A percentile compares a stretch with the other conserved stretches of the same genome.
phyloP scores from a whole-genome alignment of 2,329 filamentous ascomycete genomes.

The Exophiala alcalophila region DNA sequence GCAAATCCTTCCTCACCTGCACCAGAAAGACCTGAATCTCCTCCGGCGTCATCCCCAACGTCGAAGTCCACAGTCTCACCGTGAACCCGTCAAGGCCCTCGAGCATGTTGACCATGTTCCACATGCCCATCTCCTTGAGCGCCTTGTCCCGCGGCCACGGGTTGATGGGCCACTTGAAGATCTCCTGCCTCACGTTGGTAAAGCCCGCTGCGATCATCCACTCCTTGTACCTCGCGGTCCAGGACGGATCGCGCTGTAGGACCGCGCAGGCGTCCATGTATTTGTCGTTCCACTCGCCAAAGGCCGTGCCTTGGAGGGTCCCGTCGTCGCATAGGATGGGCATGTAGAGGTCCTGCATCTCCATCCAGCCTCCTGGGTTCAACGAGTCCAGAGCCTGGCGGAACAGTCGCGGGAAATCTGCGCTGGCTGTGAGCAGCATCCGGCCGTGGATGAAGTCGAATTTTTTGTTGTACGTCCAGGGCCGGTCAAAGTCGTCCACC shows the following conservation, averaged over 20 bases:
- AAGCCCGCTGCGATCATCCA: slow-evolving; percentile 31
- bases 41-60: slow-evolving; percentile 29
- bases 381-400: slow-evolving; percentile 21
- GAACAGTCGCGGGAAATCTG: slow-evolving; percentile 38
- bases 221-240: slow-evolving; percentile 29
- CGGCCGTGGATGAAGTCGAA: slow-evolving; percentile 34
- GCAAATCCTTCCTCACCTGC: slow-evolving; percentile 25
- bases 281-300: slow-evolving; percentile 30
- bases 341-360: slow-evolving; percentile 37
- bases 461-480: slow-evolving; percentile 29
- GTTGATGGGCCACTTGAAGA: slow-evolving; percentile 30
- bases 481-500: slow-evolving; percentile 31
- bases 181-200: slow-evolving; percentile 26
- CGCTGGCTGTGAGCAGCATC: slow-evolving; percentile 32
- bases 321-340: slow-evolving; percentile 1
- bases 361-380: slow-evolving; percentile 38
- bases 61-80: slow-evolving; percentile 28
- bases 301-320: slow-evolving; percentile 12
- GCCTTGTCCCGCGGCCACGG: slow-evolving; percentile 34
- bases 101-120: slow-evolving; percentile 25
- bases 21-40: slow-evolving; percentile 28
- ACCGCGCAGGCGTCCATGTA: slow-evolving; percentile 28
- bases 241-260: slow-evolving; percentile 19
- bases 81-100: slow-evolving; percentile 31
- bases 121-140: slow-evolving; percentile 31